These are phyloP conservation scores for Laguncularia racemosa DNA, from an alignment of 345 rosid genomes.

Conservation along the genomic window DNA sequence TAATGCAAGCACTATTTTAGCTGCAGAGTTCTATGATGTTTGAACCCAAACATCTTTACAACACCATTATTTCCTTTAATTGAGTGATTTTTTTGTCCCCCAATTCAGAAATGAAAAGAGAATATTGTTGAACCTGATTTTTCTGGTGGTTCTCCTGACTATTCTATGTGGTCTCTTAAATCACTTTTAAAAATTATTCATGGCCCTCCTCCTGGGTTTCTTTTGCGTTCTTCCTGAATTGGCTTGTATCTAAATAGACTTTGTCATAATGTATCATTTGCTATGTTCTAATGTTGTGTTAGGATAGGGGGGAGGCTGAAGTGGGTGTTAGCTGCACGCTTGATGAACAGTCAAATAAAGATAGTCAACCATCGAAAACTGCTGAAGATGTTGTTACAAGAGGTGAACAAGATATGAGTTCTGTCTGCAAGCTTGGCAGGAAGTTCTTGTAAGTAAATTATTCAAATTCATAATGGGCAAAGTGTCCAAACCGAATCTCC, in stretches of 20 bases:
- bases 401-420: constrained; percentile 19
- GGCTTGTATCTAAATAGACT: not conserved
- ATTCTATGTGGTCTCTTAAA: not conserved
- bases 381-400: constrained; percentile 11
- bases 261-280: constrained; percentile 10
- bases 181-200: no score
- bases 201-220: no score
- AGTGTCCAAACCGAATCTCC: no score
- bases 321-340: constrained; percentile 17
- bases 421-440: constrained; percentile 40
- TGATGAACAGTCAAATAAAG: constrained; percentile 18
- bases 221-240: no score
- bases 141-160: no score
- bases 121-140: no score
- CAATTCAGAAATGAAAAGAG: no score
- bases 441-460: constrained; percentile 37
- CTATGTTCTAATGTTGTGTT: constrained; percentile 34
- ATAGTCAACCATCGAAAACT: constrained; percentile 18
- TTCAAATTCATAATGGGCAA: not conserved
- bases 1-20: no score
- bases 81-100: no score
- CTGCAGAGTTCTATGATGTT: no score
- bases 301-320: constrained; percentile 53
- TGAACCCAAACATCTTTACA: no score
- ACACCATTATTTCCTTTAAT: no score